These are phyloP conservation scores for Thielaviopsis ethacetica DNA, from an alignment of 2,329 filamentous ascomycete genomes.

Conservation along the genomic window DNA sequence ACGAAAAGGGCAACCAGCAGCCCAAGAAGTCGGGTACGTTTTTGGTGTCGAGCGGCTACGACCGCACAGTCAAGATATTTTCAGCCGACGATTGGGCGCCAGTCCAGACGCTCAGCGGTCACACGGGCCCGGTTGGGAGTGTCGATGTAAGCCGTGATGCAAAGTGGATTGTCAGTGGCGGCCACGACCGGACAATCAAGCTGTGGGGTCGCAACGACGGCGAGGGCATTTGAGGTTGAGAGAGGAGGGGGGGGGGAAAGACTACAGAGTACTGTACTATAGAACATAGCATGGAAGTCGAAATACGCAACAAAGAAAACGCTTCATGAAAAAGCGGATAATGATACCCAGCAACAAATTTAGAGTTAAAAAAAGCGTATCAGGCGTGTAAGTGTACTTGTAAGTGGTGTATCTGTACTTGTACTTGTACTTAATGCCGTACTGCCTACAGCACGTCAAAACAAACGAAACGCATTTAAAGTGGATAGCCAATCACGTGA, in stretches of 20 bases:
- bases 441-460: too few species aligned
- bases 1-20: conserved; percentile 46
- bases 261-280: background rate
- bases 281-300: background rate
- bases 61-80: conserved; percentile 89
- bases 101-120: conserved; percentile 73
- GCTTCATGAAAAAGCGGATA: background rate
- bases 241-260: too few species aligned
- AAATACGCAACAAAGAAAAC: background rate
- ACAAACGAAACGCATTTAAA: background rate
- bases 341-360: background rate
- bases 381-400: background rate
- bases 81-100: conserved; percentile 92
- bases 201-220: conserved; percentile 81
- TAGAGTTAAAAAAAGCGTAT: background rate
- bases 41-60: conserved; percentile 79
- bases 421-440: too few species aligned
- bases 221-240: conserved; percentile 28
- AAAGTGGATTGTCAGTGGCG: conserved; percentile 85
- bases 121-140: conserved; percentile 82
- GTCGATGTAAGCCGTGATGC: conserved; percentile 76
- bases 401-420: too few species aligned
- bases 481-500: background rate
- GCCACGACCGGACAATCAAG: conserved; percentile 90
- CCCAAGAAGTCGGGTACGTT: conserved; percentile 86